A percentile compares a stretch with the other conserved stretches of the same genome.
Evolutionary conservation across 768 basidiomycete genomes (phyloP).

Genomic region (Clavaria fumosa): DNA sequence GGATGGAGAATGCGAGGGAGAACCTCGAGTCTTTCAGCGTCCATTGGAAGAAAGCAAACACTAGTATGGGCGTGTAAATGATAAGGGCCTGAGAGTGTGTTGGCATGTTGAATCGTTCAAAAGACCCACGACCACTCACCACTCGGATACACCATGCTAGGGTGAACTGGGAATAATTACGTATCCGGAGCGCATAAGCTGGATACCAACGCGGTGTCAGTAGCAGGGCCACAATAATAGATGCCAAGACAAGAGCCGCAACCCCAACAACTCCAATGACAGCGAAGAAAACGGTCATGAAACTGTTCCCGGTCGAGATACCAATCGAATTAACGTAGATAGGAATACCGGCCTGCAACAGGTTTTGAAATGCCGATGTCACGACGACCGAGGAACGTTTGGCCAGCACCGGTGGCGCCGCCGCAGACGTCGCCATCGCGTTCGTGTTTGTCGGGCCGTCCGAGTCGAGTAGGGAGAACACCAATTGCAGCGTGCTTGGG

Average conservation of each 20-base stretch:
- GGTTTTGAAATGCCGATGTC: slow-evolving; percentile 54
- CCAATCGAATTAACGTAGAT: slow-evolving; percentile 65
- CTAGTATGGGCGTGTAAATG: slow-evolving; percentile 48
- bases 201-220: too few species aligned
- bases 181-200: too few species aligned
- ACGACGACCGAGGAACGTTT: slow-evolving; percentile 31
- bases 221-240: slow-evolving; percentile 38
- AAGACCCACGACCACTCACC: slow-evolving; percentile 28
- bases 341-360: slow-evolving; percentile 68
- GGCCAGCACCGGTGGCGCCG: not conserved
- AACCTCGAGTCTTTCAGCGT: slow-evolving; percentile 82
- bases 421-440: not conserved
- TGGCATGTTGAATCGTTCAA: not conserved
- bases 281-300: slow-evolving; percentile 80
- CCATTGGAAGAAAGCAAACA: slow-evolving; percentile 86
- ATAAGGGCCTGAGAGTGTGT: slow-evolving; percentile 38
- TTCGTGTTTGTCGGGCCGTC: not conserved
- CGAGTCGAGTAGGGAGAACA: not conserved
- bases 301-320: slow-evolving; percentile 77
- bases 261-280: too few species aligned
- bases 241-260: slow-evolving; percentile 51
- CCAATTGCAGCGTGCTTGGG: not conserved
- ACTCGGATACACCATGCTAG: slow-evolving; percentile 39
- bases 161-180: too few species aligned
- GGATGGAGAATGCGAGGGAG: slow-evolving; percentile 60